phyloP scores from a whole-genome alignment of 176 grass and related monocot species.

The Oryza longistaminata region DNA sequence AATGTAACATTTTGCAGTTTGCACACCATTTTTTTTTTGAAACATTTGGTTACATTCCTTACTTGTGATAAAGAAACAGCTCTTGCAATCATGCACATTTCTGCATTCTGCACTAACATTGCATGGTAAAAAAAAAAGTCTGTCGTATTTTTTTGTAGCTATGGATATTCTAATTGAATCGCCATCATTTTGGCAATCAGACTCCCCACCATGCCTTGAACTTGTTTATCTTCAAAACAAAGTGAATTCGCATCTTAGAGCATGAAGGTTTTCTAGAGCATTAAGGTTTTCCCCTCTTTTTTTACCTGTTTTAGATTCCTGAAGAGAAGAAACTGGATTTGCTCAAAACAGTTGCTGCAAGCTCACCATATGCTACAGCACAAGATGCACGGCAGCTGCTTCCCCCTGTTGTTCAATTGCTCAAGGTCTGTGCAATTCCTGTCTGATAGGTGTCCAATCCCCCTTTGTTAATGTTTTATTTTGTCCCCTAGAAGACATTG shows the following conservation, averaged over 20 bases:
- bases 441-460: neutral
- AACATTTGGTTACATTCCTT: neutral
- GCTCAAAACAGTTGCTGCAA: slow-evolving; percentile 90
- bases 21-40: neutral
- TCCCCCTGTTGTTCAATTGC: slow-evolving; percentile 77
- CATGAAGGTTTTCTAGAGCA: neutral
- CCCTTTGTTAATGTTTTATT: slow-evolving; percentile 2
- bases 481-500: slow-evolving; percentile 5
- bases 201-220: neutral
- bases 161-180: neutral
- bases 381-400: slow-evolving; percentile 98
- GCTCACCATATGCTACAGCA: slow-evolving; percentile 76
- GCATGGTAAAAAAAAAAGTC: neutral
- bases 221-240: neutral
- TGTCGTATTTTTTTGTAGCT: neutral
- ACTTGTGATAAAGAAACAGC: neutral
- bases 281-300: slow-evolving; percentile 2
- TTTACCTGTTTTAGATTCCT: slow-evolving; percentile 62
- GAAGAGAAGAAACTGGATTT: slow-evolving; percentile 95
- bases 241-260: neutral
- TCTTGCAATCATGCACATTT: neutral
- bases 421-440: slow-evolving; percentile 64
- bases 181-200: neutral
- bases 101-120: neutral
- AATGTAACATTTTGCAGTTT: neutral